These are phyloP conservation scores for Coemansia asiatica DNA, from an alignment of 192 early-diverging fungal genomes.

Conservation along the genomic window DNA sequence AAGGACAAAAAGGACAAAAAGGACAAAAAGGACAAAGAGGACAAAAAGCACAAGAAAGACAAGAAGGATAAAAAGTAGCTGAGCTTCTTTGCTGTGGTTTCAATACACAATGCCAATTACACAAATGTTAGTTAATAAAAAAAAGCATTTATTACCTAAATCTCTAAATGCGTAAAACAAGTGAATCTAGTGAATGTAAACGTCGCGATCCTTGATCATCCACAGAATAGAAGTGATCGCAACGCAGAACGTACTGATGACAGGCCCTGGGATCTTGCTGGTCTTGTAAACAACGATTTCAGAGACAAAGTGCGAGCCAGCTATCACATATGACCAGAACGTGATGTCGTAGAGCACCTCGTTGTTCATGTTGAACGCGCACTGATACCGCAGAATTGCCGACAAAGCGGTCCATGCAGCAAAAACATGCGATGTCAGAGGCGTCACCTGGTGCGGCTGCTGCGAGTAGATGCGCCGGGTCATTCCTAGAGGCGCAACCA, in stretches of 20 bases:
- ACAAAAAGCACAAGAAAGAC: slow-evolving; percentile 2
- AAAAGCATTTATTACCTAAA: background rate
- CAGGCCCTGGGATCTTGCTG: slow-evolving; percentile 63
- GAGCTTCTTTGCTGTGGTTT: background rate
- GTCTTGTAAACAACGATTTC: slow-evolving; percentile 67
- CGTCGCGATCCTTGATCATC: slow-evolving; percentile 50
- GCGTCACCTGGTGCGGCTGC: slow-evolving; percentile 65
- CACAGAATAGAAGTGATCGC: slow-evolving; percentile 58
- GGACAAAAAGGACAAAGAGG: slow-evolving; percentile 3
- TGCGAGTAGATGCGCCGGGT: slow-evolving; percentile 74
- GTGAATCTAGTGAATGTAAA: slow-evolving; percentile 31
- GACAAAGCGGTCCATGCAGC: slow-evolving; percentile 86
- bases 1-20: slow-evolving; percentile 13
- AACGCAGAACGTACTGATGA: slow-evolving; percentile 66
- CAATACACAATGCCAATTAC: too few relatives aligned
- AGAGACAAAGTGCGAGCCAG: slow-evolving; percentile 65
- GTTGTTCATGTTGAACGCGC: slow-evolving; percentile 80
- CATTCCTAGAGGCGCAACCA: slow-evolving; percentile 67
- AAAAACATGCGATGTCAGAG: slow-evolving; percentile 78
- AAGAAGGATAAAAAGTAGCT: background rate
- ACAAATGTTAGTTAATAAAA: background rate
- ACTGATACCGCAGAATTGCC: slow-evolving; percentile 78
- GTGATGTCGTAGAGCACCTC: slow-evolving; percentile 42
- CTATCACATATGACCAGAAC: slow-evolving; percentile 72
- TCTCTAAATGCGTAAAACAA: background rate